A percentile compares a stretch with the other conserved stretches of the same genome.
Conservation (phyloP, 75 land plant genomes). For the Larix kaempferi region DNA sequence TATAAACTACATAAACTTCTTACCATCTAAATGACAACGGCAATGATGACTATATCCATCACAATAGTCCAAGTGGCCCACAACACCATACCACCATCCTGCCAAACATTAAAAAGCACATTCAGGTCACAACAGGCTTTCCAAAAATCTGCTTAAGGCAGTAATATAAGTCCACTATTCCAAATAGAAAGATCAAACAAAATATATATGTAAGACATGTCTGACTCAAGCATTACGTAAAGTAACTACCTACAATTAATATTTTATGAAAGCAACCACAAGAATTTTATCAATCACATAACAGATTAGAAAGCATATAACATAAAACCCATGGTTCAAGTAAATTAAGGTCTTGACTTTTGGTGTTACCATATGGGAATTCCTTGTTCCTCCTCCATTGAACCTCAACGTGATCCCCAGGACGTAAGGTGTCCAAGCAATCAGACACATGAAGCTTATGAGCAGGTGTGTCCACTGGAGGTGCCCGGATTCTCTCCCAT, state of each 20-base stretch:
- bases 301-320: neutral
- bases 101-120: conserved; percentile 5
- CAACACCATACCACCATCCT: conserved; percentile 71
- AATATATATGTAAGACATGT: neutral
- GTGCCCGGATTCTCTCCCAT: conserved; percentile 46
- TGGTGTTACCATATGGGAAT: conserved; percentile 48
- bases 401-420: conserved; percentile 57
- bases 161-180: neutral
- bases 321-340: neutral
- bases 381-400: conserved; percentile 58
- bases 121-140: conserved; percentile 1
- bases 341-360: neutral
- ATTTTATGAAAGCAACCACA: neutral
- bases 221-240: neutral
- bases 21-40: conserved; percentile 40
- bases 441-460: conserved; percentile 44
- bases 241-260: neutral
- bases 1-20: conserved; percentile 5
- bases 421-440: conserved; percentile 34
- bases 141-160: neutral
- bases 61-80: conserved; percentile 40
- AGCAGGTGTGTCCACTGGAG: conserved; percentile 47
- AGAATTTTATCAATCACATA: conserved; percentile 2
- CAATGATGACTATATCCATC: conserved; percentile 21
- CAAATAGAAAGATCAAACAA: neutral